Percentiles rank a stretch among this genome's conserved stretches.
Evolutionary conservation across 1,284 basidiomycete genomes (phyloP).

Genomic region (Microbotryum violaceum): DNA sequence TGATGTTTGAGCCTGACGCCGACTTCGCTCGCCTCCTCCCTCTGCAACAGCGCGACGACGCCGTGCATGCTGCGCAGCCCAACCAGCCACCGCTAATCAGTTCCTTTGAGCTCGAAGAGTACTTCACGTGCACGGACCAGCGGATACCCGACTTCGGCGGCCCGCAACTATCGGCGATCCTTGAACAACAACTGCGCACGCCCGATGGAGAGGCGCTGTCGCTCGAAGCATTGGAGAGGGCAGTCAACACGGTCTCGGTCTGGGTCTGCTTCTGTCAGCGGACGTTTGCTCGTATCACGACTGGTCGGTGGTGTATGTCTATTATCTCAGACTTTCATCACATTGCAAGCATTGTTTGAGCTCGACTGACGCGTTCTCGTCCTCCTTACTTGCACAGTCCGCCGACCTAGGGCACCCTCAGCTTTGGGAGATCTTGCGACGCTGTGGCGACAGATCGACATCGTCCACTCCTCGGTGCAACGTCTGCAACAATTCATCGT

Average conservation of each 20-base stretch:
- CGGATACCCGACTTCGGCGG: no score
- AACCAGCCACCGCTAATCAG: constrained; percentile 13
- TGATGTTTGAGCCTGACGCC: no score
- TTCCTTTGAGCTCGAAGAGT: neutral
- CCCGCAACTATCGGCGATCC: no score
- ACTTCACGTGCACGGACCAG: no score
- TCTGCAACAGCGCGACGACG: constrained; percentile 10
- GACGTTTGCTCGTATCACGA: constrained; percentile 10
- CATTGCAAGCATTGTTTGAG: neutral
- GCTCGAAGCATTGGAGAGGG: no score
- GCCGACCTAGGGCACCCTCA: constrained; percentile 1
- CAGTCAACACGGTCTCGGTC: constrained; percentile 5
- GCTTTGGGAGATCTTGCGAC: constrained; percentile 15
- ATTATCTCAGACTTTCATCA: no score
- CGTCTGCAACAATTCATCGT: constrained; percentile 25
- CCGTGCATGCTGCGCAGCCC: constrained; percentile 1
- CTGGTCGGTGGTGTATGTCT: constrained; percentile 4
- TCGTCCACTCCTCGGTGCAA: constrained; percentile 22
- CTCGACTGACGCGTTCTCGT: neutral
- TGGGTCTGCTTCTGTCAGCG: constrained; percentile 18
- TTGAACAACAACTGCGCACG: no score
- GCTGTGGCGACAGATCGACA: constrained; percentile 20
- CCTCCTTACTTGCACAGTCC: constrained; percentile 7
- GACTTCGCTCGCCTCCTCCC: neutral
- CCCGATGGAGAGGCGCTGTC: no score